Conservation (phyloP, 2,329 filamentous ascomycete genomes). For the Elsinoe australis region DNA sequence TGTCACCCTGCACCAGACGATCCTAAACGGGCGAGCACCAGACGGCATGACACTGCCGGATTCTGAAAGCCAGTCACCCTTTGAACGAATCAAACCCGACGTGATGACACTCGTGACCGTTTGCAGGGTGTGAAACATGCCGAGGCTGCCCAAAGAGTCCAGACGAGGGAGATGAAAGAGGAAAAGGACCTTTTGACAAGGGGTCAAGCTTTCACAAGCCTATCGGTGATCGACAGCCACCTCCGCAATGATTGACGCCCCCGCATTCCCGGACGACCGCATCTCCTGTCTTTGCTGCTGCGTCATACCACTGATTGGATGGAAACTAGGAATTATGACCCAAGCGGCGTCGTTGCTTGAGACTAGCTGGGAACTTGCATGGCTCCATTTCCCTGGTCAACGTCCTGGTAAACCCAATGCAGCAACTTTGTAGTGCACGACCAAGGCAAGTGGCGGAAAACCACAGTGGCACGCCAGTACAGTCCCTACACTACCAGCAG, state of each 20-base stretch:
- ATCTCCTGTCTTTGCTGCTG: slow-evolving; percentile 1
- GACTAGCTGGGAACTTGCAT: neutral
- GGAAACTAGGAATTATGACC: slow-evolving; percentile 3
- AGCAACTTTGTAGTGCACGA: too few relatives aligned
- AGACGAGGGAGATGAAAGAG: slow-evolving; percentile 7
- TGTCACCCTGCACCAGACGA: slow-evolving; percentile 6
- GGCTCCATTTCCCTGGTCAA: too few relatives aligned
- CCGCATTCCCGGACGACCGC: neutral
- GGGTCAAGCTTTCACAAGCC: slow-evolving; percentile 6
- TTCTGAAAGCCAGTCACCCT: slow-evolving; percentile 1
- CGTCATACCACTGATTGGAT: neutral
- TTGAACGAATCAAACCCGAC: neutral
- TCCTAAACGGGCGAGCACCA: slow-evolving; percentile 3
- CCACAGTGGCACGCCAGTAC: too few relatives aligned
- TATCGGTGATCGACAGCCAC: neutral
- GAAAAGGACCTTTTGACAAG: slow-evolving; percentile 5
- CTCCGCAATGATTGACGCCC: slow-evolving; percentile 11
- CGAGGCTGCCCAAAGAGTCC: slow-evolving; percentile 9
- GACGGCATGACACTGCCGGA: slow-evolving; percentile 1
- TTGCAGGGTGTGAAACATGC: slow-evolving; percentile 15
- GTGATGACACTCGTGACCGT: slow-evolving; percentile 2
- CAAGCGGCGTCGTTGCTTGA: slow-evolving; percentile 3
- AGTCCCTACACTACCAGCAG: too few relatives aligned
- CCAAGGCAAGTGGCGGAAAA: too few relatives aligned
- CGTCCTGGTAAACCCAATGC: too few relatives aligned